Conservation (phyloP, 2,329 filamentous ascomycete genomes). For the Mycosphaerella arachidis region DNA sequence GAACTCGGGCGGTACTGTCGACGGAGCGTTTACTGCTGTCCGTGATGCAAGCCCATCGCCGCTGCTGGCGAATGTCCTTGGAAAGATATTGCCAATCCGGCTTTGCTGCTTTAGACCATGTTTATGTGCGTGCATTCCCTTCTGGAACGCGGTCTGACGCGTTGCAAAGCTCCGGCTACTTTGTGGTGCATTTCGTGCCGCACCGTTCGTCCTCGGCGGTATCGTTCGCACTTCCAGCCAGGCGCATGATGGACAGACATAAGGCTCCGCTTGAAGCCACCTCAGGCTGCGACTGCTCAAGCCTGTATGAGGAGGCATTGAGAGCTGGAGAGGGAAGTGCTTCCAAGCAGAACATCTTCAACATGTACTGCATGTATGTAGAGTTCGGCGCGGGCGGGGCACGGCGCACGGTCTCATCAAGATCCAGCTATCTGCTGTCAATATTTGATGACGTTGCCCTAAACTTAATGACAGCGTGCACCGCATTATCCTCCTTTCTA, state of each 20-base stretch:
- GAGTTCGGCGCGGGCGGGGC: too few relatives aligned
- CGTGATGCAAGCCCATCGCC: constrained; percentile 44
- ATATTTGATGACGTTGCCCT: too few relatives aligned
- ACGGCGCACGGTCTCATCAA: too few relatives aligned
- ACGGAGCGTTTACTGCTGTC: constrained; percentile 51
- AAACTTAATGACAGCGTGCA: too few relatives aligned
- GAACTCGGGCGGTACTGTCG: constrained; percentile 49
- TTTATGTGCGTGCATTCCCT: not conserved
- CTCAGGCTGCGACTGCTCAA: constrained; percentile 7
- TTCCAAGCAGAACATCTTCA: not conserved
- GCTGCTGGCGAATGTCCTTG: constrained; percentile 19
- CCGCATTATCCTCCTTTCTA: too few relatives aligned
- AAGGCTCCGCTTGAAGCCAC: constrained; percentile 8
- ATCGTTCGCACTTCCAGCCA: constrained; percentile 2
- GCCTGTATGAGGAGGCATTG: constrained; percentile 17
- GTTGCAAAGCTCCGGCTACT: not conserved
- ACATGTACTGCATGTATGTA: too few relatives aligned
- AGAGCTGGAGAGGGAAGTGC: not conserved
- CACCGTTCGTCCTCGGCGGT: not conserved
- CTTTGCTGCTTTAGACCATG: not conserved
- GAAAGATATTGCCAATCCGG: not conserved
- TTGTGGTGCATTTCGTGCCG: not conserved
- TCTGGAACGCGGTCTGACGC: not conserved
- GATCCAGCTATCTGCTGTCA: too few relatives aligned
- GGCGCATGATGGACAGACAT: constrained; percentile 23